Evolutionary conservation across 164 flowering plant genomes (phyloP).

Genomic region (Malania oleifera): DNA sequence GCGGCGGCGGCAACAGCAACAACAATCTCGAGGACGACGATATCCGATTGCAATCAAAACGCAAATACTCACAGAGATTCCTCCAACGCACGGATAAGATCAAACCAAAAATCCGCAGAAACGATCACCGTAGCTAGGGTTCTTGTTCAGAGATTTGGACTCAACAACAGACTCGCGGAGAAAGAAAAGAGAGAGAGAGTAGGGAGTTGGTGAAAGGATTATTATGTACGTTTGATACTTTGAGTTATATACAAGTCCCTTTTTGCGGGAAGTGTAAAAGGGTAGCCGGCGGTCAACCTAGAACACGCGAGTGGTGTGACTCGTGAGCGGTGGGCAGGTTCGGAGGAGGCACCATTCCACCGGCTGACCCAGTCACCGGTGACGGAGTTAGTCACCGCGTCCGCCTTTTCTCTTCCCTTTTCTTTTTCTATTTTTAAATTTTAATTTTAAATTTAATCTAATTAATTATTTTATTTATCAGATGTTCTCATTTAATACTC

Average conservation of each 20-base stretch:
- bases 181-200: neutral
- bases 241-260: neutral
- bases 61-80: no score
- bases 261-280: neutral
- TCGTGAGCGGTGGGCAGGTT: neutral
- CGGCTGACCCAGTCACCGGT: conserved; percentile 6
- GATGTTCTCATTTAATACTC: no score
- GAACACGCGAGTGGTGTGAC: neutral
- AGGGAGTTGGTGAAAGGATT: neutral
- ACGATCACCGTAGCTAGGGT: neutral
- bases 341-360: neutral
- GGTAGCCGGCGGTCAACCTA: conserved; percentile 7
- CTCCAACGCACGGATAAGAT: no score
- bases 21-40: neutral
- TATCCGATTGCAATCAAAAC: neutral
- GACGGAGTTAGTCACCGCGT: neutral
- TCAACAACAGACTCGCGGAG: neutral
- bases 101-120: neutral
- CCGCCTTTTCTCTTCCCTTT: no score
- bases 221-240: neutral
- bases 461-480: no score
- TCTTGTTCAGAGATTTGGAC: neutral
- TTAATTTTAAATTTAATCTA: no score
- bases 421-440: no score
- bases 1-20: neutral